These are phyloP conservation scores for Persicaria tinctoria DNA, from an alignment of 148 eudicot genomes.

Conservation along the genomic window DNA sequence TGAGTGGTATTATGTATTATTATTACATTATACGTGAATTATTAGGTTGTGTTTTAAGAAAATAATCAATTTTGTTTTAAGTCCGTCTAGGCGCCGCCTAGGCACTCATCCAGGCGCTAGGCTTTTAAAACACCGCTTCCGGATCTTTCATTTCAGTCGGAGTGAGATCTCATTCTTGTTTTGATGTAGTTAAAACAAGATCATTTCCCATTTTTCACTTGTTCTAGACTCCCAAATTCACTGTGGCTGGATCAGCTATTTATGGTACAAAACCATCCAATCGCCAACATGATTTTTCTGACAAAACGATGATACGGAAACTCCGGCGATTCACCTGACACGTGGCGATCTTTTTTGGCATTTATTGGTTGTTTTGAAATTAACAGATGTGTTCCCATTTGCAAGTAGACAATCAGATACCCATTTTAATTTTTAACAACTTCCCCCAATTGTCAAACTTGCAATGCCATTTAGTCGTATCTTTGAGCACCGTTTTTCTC, in stretches of 20 bases:
- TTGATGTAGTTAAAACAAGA: background rate
- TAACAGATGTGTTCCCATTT: background rate
- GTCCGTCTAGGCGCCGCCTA: too few species aligned
- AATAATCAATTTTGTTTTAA: too few species aligned
- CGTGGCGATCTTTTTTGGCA: background rate
- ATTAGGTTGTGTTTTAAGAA: too few species aligned
- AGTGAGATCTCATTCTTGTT: too few species aligned
- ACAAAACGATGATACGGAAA: background rate
- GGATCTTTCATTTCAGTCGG: too few species aligned
- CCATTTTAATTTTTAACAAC: background rate
- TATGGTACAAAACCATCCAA: background rate
- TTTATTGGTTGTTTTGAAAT: background rate
- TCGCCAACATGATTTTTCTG: background rate
- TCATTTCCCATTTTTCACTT: background rate
- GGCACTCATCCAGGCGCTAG: too few species aligned
- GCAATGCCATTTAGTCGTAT: background rate
- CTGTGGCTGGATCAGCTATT: background rate
- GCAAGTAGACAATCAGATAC: background rate
- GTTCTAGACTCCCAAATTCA: background rate
- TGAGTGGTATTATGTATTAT: too few species aligned
- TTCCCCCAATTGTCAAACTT: conserved; percentile 1
- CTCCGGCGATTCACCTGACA: background rate
- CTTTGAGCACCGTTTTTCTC: background rate
- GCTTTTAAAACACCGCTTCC: too few species aligned
- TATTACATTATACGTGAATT: too few species aligned